These are phyloP conservation scores for Penicillium simplicissimum DNA, from an alignment of 495 filamentous ascomycete species.

Conservation along the genomic window DNA sequence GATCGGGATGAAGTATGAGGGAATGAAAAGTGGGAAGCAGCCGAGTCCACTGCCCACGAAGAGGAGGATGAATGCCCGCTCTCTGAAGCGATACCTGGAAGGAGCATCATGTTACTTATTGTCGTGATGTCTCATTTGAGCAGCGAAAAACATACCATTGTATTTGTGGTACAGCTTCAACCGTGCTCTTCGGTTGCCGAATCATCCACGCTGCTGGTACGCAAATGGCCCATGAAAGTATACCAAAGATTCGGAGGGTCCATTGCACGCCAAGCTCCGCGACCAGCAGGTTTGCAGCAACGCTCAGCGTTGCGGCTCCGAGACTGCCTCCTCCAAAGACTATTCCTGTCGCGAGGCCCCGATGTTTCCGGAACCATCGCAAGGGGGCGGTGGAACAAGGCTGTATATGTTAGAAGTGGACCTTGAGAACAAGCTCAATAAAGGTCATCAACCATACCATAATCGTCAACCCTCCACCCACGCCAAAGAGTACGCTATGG, in stretches of 20 bases:
- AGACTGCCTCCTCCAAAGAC: slow-evolving; percentile 20
- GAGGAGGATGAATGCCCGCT: slow-evolving; percentile 9
- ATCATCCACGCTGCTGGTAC: slow-evolving; percentile 11
- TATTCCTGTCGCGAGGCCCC: slow-evolving; percentile 9
- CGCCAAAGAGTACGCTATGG: slow-evolving; percentile 15
- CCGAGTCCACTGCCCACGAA: slow-evolving; percentile 13
- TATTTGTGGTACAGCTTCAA: slow-evolving; percentile 5
- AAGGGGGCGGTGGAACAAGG: slow-evolving; percentile 13
- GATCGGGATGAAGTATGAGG: slow-evolving; percentile 16
- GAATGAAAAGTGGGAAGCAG: slow-evolving; percentile 14
- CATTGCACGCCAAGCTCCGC: slow-evolving; percentile 7
- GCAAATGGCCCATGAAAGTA: slow-evolving; percentile 11
- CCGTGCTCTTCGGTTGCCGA: slow-evolving; percentile 7
- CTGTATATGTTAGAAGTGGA: slow-evolving; percentile 2
- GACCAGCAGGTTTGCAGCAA: slow-evolving; percentile 13
- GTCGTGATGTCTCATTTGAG: not conserved
- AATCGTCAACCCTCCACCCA: slow-evolving; percentile 15
- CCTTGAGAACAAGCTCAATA: not conserved
- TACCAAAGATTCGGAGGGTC: slow-evolving; percentile 15
- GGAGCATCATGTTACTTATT: not conserved
- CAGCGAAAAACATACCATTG: slow-evolving; percentile 8
- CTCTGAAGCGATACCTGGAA: slow-evolving; percentile 13
- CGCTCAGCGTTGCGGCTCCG: slow-evolving; percentile 13
- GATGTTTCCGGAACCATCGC: slow-evolving; percentile 14
- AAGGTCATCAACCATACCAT: slow-evolving; percentile 8